Base-by-base conservation (phyloP, 2,329 filamentous ascomycete species). In the Botrytis byssoidea region DNA sequence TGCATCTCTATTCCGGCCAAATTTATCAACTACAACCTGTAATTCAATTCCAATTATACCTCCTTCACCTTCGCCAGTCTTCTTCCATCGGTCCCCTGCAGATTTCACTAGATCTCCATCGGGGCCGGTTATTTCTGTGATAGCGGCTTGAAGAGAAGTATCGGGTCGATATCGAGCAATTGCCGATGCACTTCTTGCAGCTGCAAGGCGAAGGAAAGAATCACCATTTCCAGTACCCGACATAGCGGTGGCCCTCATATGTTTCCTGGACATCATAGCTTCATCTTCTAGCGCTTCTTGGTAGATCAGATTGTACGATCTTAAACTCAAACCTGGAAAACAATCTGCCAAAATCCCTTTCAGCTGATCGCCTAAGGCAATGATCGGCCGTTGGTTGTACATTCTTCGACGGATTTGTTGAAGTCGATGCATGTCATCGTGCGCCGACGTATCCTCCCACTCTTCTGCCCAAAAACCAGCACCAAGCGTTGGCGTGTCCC, bases 401-500 rank as follows among this genome's bases (percentile, higher is more conserved):
- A 42, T 77, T 25, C 12, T 76, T 59, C n/a, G 63, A 59, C 59
- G 42, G 29, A 59, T 72, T 10, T 81, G 79, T 55, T 83, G 81
- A 29, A 59, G 73, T 10, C 81, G 79, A 55, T 83, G 81, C 1
- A 82, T 82, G 2, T 85, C 82, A 73, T 71, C 67, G n/a, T 46
- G 20, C 1, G 57, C 32, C 8, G 57, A 61, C 35, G 29, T 60
- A 35, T 75, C 72, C 55, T 91, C 88, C 93, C 93, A 97, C 77
- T 94, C 89, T 81, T 97, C 94, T 0, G 94, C 93, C 93, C 94
- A 97, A 82, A 94, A 97, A 0, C 94, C 94, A 0, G 94, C 92
- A 0, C 94, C 94, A 0, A 94, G 84, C 0, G 91, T 92, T 0
- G 94, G 94, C 18, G 94, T 97, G 80, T 97, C 94, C 0, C 94